Conservation (phyloP, 2,329 filamentous ascomycete species). For the Alternaria tenuissima region DNA sequence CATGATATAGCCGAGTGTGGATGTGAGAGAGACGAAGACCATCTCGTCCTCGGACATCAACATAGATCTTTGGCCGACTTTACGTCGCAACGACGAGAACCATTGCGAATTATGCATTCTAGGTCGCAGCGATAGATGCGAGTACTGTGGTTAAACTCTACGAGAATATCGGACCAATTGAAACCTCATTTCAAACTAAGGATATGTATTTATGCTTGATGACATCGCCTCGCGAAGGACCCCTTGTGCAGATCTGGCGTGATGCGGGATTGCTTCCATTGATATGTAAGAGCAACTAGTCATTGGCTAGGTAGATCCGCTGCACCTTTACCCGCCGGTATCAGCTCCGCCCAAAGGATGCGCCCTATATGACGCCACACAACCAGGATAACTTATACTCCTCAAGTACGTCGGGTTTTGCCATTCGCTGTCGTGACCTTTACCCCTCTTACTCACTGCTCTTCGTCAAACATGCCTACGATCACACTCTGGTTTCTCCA, state of each 20-base stretch:
- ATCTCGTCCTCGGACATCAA: too few species aligned
- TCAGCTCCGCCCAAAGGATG: not conserved
- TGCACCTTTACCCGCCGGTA: not conserved
- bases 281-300: not conserved
- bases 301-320: not conserved
- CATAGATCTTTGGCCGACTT: too few species aligned
- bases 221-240: too few species aligned
- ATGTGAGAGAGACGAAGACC: too few species aligned
- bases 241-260: too few species aligned
- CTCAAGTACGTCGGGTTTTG: not conserved
- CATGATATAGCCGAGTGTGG: too few species aligned
- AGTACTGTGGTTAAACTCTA: fast-evolving
- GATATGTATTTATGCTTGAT: too few species aligned
- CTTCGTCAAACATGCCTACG: not conserved
- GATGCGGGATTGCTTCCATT: not conserved
- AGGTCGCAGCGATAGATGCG: too few species aligned
- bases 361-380: not conserved
- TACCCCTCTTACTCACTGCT: not conserved
- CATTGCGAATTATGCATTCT: too few species aligned
- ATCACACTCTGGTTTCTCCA: slow-evolving; percentile 60
- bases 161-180: too few species aligned
- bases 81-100: too few species aligned
- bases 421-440: not conserved
- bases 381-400: not conserved
- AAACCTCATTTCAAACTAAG: too few species aligned